Evolutionary conservation across 768 basidiomycete genomes (phyloP), one percentile per base, ranked within the genome.

Genomic region (Dendrothele bispora): DNA sequence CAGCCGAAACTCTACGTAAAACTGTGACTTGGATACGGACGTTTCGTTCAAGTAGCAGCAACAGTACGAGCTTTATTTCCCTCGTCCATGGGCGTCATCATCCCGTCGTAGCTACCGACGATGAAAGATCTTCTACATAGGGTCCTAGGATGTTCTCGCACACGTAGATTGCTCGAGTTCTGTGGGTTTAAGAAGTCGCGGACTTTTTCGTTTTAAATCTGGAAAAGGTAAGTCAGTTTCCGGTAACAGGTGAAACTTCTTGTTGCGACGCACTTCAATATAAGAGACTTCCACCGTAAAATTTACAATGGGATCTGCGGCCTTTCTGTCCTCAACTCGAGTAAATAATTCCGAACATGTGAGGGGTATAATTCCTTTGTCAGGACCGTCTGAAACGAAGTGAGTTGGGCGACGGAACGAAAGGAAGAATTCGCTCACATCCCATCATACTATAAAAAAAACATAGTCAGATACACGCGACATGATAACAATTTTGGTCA

Each of bases 51-150:
- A 98, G 69, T 99, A 22, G 95, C 95, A 17, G 95, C 95, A 21
- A 99, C 95, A 14, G 95, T 98, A 43, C 95, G 78, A 42, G 97
- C 95, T 72, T 98, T 98, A 68, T 98, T 98, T 30, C 95, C 95
- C 66, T 98, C 95, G 72, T 98, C 95, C 95, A 98, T 98, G 62
- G 98, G 85, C 4, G 86, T 92, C 88, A 97, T 95, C 88, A 98
- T 97, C 65, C 95, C 95, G 22, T 89, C 82, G 62, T 94, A 98
- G 65, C 77, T 87, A 61, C 80, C 84, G 37, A 98, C 97, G 24
- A 86, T 86, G 91, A 92, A 49, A 99, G 75, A 71, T 95, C 93
- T 70, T 99, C 95, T 43, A 99, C 95, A 64, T 99, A 99, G 20
- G 97, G 95, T 5, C 94, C 94, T 42, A 92, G 95, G 95, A 63